phyloP scores from a whole-genome alignment of 305 asterid species.

The Nicotiana rustica region DNA sequence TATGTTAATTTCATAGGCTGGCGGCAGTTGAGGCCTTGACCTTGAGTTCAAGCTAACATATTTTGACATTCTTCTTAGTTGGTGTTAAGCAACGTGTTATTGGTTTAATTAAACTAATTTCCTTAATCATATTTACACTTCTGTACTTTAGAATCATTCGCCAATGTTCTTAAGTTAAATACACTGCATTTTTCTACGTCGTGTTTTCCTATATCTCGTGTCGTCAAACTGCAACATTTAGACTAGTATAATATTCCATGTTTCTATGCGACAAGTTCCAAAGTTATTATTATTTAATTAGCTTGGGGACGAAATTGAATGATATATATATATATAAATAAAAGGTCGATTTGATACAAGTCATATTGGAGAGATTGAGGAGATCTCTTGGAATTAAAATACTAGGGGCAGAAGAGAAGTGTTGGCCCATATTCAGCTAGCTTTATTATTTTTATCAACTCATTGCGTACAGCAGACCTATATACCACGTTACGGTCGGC shows the following conservation, averaged over 20 bases:
- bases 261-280: not conserved
- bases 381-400: constrained; percentile 27
- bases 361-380: constrained; percentile 26
- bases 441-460: not conserved
- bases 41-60: constrained; percentile 7
- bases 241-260: constrained; percentile 11
- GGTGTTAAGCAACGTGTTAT: not conserved
- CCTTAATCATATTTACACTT: not conserved
- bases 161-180: not conserved
- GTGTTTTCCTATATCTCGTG: constrained; percentile 22
- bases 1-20: not conserved
- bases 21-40: constrained; percentile 16
- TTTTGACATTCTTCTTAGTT: not conserved
- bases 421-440: not conserved
- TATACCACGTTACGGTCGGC: not conserved
- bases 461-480: not conserved
- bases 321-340: not conserved
- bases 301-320: not conserved
- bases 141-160: not conserved
- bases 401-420: not conserved
- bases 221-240: not conserved
- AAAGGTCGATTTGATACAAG: not conserved
- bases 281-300: not conserved
- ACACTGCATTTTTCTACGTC: not conserved
- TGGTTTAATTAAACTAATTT: not conserved